Conservation (phyloP, 208 protist genomes). For the Crithidia mellificae region DNA sequence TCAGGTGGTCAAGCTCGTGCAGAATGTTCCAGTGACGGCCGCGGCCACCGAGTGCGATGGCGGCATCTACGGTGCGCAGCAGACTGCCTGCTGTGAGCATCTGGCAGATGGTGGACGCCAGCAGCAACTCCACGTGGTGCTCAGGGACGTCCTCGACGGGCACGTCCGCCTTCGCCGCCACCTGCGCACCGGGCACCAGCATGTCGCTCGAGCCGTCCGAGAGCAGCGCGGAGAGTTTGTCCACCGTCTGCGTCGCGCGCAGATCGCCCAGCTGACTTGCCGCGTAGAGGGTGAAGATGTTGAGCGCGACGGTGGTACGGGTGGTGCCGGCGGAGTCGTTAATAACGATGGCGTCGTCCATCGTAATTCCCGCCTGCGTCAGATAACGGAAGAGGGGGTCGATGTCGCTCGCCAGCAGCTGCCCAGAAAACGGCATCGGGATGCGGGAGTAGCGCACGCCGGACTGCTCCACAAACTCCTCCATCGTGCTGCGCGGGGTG, state of each 20-base stretch:
- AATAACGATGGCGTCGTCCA: slow-evolving; percentile 72
- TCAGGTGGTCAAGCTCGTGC: slow-evolving; percentile 68
- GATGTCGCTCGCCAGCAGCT: slow-evolving; percentile 77
- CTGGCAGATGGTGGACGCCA: slow-evolving; percentile 86
- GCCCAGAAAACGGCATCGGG: slow-evolving; percentile 79
- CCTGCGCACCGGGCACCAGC: slow-evolving; percentile 44
- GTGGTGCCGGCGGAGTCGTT: slow-evolving; percentile 77
- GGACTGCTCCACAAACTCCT: slow-evolving; percentile 56
- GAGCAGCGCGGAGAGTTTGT: slow-evolving; percentile 49
- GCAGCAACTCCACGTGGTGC: slow-evolving; percentile 61
- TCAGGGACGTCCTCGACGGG: slow-evolving; percentile 50
- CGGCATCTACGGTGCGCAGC: slow-evolving; percentile 70
- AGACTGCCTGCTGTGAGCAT: slow-evolving; percentile 84
- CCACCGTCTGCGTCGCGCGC: slow-evolving; percentile 41
- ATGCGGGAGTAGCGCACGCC: slow-evolving; percentile 76
- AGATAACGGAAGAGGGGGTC: slow-evolving; percentile 84
- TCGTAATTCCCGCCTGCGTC: slow-evolving; percentile 28
- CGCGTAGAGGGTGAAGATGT: slow-evolving; percentile 76
- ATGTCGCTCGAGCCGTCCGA: slow-evolving; percentile 34
- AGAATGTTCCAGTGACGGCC: slow-evolving; percentile 80
- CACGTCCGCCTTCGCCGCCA: slow-evolving; percentile 38
- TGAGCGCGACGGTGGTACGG: slow-evolving; percentile 79
- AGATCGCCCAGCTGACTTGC: slow-evolving; percentile 50
- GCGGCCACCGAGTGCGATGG: slow-evolving; percentile 63
- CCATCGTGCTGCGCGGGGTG: slow-evolving; percentile 73